These are phyloP conservation scores for Kentomonas sorsogonicus DNA, from an alignment of 208 protist genomes.

Conservation along the genomic window DNA sequence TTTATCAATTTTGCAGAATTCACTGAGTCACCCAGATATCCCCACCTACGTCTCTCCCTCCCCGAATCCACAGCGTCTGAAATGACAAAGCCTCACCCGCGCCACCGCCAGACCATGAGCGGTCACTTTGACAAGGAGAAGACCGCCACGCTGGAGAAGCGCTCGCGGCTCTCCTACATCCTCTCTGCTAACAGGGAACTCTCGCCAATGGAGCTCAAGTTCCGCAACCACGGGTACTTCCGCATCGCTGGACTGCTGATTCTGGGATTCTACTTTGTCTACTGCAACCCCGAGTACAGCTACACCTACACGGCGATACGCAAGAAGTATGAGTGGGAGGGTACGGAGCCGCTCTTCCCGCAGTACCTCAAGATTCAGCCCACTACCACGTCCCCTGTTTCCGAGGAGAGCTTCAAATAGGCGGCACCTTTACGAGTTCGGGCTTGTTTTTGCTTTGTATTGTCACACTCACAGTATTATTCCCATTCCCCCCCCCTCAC, in stretches of 20 bases:
- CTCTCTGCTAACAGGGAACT: conserved; percentile 39
- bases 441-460: too few species aligned
- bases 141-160: conserved; percentile 23
- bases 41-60: too few species aligned
- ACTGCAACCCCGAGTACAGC: conserved; percentile 84
- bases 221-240: conserved; percentile 47
- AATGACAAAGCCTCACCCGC: too few species aligned
- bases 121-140: too few species aligned
- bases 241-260: conserved; percentile 29
- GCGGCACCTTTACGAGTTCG: too few species aligned
- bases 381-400: too few species aligned
- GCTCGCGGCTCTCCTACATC: conserved; percentile 40
- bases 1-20: too few species aligned
- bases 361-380: conserved; percentile 51
- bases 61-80: too few species aligned
- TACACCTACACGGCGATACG: conserved; percentile 54
- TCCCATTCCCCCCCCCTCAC: too few species aligned
- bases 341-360: conserved; percentile 38
- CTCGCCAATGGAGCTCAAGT: conserved; percentile 41
- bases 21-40: too few species aligned
- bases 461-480: too few species aligned
- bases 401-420: too few species aligned
- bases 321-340: conserved; percentile 32
- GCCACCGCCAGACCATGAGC: conserved; percentile 38
- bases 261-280: conserved; percentile 68